Percentiles rank a stretch among this genome's conserved stretches.
These are phyloP conservation scores for Crithidia expoeki DNA, from an alignment of 208 protist species.

Conservation along the genomic window DNA sequence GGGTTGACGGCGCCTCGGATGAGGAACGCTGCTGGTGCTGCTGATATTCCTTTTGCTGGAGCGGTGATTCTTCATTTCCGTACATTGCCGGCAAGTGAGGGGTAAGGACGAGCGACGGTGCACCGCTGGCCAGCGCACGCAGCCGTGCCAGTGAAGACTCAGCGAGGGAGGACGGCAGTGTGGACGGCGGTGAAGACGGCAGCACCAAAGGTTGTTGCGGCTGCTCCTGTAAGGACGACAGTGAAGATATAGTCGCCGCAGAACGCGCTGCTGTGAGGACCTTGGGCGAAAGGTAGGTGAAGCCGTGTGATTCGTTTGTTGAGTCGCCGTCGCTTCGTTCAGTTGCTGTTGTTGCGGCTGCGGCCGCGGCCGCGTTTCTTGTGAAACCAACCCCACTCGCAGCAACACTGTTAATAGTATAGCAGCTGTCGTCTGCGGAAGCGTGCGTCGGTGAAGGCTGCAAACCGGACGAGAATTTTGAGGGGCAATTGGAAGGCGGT, in stretches of 20 bases:
- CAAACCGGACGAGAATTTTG: neutral
- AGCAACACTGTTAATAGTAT: neutral
- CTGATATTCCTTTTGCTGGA: neutral
- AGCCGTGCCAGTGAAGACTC: conserved; percentile 31
- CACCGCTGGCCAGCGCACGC: conserved; percentile 24
- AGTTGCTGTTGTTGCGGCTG: neutral
- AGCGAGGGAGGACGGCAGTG: neutral
- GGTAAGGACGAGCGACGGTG: conserved; percentile 1
- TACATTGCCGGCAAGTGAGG: neutral
- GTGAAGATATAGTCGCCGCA: neutral
- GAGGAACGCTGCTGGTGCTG: neutral
- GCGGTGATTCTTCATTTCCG: conserved; percentile 26
- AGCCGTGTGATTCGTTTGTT: neutral
- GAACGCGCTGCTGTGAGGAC: neutral
- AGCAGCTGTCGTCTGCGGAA: neutral
- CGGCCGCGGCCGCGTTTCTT: neutral
- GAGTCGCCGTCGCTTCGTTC: neutral
- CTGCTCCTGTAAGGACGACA: neutral
- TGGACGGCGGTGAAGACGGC: neutral
- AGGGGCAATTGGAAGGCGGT: neutral
- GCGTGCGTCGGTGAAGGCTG: neutral
- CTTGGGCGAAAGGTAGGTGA: conserved; percentile 10
- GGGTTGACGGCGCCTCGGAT: conserved; percentile 6
- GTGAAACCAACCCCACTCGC: neutral
- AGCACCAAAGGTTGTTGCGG: neutral